phyloP scores from a whole-genome alignment of 1,284 basidiomycete species.

The Xerocomus cyaneibrunnescens region DNA sequence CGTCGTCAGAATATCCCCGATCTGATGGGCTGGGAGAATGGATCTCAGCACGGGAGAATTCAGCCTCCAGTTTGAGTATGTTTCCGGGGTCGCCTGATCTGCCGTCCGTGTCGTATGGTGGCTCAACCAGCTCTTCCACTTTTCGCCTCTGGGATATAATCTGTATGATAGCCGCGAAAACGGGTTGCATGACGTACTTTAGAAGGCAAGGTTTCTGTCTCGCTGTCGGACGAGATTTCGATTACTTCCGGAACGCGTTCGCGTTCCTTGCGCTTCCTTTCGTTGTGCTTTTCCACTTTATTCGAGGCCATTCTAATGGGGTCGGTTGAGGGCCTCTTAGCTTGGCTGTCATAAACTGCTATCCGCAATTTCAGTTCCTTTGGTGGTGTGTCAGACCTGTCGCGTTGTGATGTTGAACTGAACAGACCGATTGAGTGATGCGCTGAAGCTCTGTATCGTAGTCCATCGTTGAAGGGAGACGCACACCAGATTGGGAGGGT shows the following conservation, averaged over 20 bases:
- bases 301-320: constrained; percentile 19
- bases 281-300: constrained; percentile 2
- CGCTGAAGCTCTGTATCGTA: constrained; percentile 27
- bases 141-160: constrained; percentile 22
- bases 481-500: not conserved
- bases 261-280: constrained; percentile 28
- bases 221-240: constrained; percentile 34
- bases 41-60: constrained; percentile 1
- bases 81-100: not conserved
- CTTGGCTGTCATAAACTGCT: constrained; percentile 11
- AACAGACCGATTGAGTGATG: constrained; percentile 25
- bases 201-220: constrained; percentile 21
- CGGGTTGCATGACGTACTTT: constrained; percentile 20
- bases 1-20: constrained; percentile 1
- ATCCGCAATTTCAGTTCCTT: constrained; percentile 27
- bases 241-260: constrained; percentile 19
- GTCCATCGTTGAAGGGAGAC: not conserved
- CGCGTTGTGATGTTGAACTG: not conserved
- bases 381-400: constrained; percentile 8
- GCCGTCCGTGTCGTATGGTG: not conserved
- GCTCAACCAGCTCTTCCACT: constrained; percentile 1
- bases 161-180: not conserved
- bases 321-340: constrained; percentile 25
- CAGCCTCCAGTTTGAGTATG: constrained; percentile 8
- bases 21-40: constrained; percentile 2